Percentiles rank a stretch among this genome's conserved stretches.
phyloP scores from a whole-genome alignment of 192 early-diverging fungal species.

The Paraglomus occultum region DNA sequence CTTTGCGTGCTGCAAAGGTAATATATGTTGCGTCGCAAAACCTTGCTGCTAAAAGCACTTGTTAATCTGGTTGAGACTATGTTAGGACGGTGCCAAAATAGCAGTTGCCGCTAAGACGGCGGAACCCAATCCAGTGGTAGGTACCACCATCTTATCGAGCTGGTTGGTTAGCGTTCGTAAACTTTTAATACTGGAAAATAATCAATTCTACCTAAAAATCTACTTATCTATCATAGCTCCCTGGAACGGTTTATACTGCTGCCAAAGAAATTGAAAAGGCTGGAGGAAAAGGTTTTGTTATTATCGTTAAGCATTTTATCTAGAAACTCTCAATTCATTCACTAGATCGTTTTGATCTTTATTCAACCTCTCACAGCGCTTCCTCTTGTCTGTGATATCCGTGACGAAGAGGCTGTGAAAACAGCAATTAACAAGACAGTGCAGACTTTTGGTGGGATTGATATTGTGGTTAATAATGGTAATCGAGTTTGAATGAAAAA shows the following conservation, averaged over 20 bases:
- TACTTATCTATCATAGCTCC: slow-evolving; percentile 55
- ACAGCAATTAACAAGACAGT: slow-evolving; percentile 65
- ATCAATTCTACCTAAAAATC: not conserved
- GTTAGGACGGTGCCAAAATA: slow-evolving; percentile 66
- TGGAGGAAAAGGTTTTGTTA: slow-evolving; percentile 56
- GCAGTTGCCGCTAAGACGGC: slow-evolving; percentile 77
- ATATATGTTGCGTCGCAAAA: not conserved
- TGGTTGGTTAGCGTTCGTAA: too few species aligned
- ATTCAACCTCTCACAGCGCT: slow-evolving; percentile 46
- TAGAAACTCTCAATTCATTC: not conserved
- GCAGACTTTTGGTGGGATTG: slow-evolving; percentile 71
- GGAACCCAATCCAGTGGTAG: slow-evolving; percentile 60
- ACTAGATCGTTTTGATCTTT: not conserved
- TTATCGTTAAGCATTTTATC: not conserved
- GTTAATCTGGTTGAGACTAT: slow-evolving; percentile 57
- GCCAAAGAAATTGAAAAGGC: slow-evolving; percentile 70
- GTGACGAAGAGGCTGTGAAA: slow-evolving; percentile 72
- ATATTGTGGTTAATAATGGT: slow-evolving; percentile 78
- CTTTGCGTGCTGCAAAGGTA: slow-evolving; percentile 58
- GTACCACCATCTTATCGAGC: not conserved
- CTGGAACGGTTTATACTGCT: slow-evolving; percentile 80
- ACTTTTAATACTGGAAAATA: not conserved
- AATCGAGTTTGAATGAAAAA: not conserved
- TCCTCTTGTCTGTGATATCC: slow-evolving; percentile 80
- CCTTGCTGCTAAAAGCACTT: not conserved